These are phyloP conservation scores for Kodamaea jinghongensis DNA, from an alignment of 805 yeast genomes.

Conservation along the genomic window DNA sequence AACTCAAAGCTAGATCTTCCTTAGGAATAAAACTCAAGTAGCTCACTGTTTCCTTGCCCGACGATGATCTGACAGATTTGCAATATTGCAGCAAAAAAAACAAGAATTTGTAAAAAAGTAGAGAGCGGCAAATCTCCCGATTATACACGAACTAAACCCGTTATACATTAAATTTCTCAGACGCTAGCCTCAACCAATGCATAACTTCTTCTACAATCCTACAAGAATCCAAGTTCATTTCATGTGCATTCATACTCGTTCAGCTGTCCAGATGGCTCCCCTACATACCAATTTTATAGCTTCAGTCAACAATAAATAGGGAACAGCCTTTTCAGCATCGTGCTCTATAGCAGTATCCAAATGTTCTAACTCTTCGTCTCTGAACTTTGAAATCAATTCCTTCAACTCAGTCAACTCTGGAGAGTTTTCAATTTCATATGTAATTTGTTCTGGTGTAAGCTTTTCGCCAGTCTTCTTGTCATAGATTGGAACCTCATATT, in stretches of 20 bases:
- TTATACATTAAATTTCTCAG: no score
- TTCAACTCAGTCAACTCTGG: conserved; percentile 60
- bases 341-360: conserved; percentile 88
- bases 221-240: no score
- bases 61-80: not conserved
- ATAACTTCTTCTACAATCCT: no score
- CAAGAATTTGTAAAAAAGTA: no score
- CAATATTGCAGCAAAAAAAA: no score
- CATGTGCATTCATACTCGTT: conserved; percentile 52
- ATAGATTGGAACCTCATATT: conserved; percentile 48
- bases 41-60: no score
- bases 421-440: conserved; percentile 32
- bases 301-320: conserved; percentile 86
- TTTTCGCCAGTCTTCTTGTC: conserved; percentile 34
- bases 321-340: conserved; percentile 91
- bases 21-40: no score
- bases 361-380: conserved; percentile 96
- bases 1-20: no score
- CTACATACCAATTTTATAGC: conserved; percentile 77
- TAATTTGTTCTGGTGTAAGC: conserved; percentile 21
- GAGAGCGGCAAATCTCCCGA: no score
- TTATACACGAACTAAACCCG: no score
- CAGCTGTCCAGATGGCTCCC: conserved; percentile 91
- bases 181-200: no score
- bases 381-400: conserved; percentile 63